phyloP scores from a whole-genome alignment of 441 rosid species.

The Rhodomyrtus psidioides region DNA sequence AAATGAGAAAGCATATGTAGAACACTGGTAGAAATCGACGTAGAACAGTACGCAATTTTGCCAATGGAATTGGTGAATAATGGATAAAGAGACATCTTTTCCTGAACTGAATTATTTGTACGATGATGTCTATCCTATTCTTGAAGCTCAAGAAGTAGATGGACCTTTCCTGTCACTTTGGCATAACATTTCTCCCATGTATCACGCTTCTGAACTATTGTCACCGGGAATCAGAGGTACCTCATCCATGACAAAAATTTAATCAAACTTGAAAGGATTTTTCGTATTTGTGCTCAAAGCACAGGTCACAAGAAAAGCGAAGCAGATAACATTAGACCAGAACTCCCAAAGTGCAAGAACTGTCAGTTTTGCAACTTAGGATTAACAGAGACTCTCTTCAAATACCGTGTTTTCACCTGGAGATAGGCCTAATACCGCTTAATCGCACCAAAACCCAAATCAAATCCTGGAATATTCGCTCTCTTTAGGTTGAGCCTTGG shows the following conservation, averaged over 20 bases:
- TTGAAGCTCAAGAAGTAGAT: background rate
- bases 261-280: background rate
- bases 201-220: background rate
- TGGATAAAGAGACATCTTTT: background rate
- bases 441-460: background rate
- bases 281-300: background rate
- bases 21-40: background rate
- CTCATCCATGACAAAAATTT: background rate
- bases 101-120: background rate
- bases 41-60: background rate
- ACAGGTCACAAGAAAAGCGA: background rate
- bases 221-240: background rate
- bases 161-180: background rate
- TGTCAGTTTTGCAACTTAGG: background rate
- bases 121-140: background rate
- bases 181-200: background rate
- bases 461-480: background rate
- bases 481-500: background rate
- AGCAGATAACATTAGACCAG: background rate
- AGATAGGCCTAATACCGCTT: background rate
- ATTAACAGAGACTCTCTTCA: background rate
- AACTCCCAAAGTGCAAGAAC: background rate
- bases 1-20: background rate
- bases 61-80: background rate
- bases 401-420: background rate